Percentiles rank a stretch among this genome's conserved stretches.
Conservation (phyloP, 2,329 filamentous ascomycete species). For the Alternaria gaisen region DNA sequence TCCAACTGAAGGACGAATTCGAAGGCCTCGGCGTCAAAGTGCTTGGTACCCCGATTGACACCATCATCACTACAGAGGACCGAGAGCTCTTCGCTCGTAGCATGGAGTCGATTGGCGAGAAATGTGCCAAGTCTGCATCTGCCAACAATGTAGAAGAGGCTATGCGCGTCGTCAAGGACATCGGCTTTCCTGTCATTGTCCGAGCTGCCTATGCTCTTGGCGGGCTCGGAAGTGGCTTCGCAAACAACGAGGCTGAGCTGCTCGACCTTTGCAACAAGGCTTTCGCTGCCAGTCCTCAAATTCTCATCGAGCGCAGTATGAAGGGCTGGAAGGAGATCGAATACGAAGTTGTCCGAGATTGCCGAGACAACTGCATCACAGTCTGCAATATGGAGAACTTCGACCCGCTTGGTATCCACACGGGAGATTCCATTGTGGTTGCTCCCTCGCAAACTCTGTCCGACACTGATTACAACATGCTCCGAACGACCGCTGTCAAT, state of each 20-base stretch:
- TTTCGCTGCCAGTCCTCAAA: slow-evolving; percentile 92
- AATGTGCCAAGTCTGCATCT: slow-evolving; percentile 96
- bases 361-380: slow-evolving; percentile 96
- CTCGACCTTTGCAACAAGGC: slow-evolving; percentile 92
- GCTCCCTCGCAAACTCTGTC: slow-evolving; percentile 96
- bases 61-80: slow-evolving; percentile 98
- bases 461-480: slow-evolving; percentile 99
- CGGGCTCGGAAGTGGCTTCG: slow-evolving; percentile 94
- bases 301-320: slow-evolving; percentile 97
- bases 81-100: slow-evolving; percentile 95
- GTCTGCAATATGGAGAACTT: slow-evolving; percentile 99
- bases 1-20: slow-evolving; percentile 97
- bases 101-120: slow-evolving; percentile 98
- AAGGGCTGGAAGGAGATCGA: slow-evolving; percentile 99
- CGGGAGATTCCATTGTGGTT: slow-evolving; percentile 97
- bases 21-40: slow-evolving; percentile 91
- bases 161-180: slow-evolving; percentile 84
- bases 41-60: slow-evolving; percentile 94
- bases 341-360: slow-evolving; percentile 97
- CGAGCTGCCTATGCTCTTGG: slow-evolving; percentile 95
- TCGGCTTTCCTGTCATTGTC: slow-evolving; percentile 96
- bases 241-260: slow-evolving; percentile 84
- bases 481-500: slow-evolving; percentile 94
- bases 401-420: slow-evolving; percentile 96
- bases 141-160: slow-evolving; percentile 90